Evolutionary conservation across 768 basidiomycete species (phyloP), one percentile per base, ranked within the genome.

Genomic region (Pisolithus marmoratus): DNA sequence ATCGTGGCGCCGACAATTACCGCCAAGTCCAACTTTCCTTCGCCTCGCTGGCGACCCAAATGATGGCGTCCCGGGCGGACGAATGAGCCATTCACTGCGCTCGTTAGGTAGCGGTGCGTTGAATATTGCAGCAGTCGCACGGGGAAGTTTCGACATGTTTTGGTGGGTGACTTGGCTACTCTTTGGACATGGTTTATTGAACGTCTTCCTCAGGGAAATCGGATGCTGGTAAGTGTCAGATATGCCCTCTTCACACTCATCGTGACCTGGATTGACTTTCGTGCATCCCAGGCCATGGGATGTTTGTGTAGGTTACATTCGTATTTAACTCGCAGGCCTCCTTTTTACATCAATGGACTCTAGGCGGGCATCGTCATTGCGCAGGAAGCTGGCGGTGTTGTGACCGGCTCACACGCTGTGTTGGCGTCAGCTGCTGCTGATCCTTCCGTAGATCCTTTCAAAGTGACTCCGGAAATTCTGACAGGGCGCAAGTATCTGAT

Each of bases 301-400:
- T 67, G 87, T 94, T 40, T 91, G 85, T 59, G 82, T 80, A 58
- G 65, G 78, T 71, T 38, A 2, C 31, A 22, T 38, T 12, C 34
- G 3, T 26, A 11, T 51, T 34, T 34, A 15, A 12, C 12, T 34
- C 34, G 34, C 27, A 19, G 26, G 8, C 36, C 23, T 38, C 4
- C 3, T 48, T 3, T 51, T 34, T 56, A 43, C 50, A 17, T 8
- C 14, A 44, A 2, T 15, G 20, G n/a, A 12, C 34, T n/a, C 9
- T 59, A 82, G 74, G 93, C 95, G 3, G 95, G 94, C 0, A 83
- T 90, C 12, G 84, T 95, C 58, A 94, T 98, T 54, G 87, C 90
- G 0, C 80, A 90, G 54, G 95, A 95, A 65, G 89, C 94, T 0
- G 95, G 95, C 5, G 81, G 86, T 14, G 71, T 85, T 11, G 82